Percentiles rank a stretch among this genome's conserved stretches.
Conservation (phyloP, 768 basidiomycete species). For the Tremella fuciformis region DNA sequence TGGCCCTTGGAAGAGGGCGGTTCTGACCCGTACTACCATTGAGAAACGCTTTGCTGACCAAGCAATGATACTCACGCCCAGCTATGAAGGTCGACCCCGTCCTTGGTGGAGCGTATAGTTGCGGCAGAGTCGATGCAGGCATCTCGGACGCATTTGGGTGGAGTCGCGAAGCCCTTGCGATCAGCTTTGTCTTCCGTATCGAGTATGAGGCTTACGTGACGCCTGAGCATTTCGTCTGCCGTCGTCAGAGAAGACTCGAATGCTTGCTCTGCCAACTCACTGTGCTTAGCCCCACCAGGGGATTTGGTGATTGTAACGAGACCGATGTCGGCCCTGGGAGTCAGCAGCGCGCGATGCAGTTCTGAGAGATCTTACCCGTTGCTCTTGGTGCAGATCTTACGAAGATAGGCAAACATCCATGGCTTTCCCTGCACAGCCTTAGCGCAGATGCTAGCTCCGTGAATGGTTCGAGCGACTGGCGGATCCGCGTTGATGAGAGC, state of each 20-base stretch:
- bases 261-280: neutral
- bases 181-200: too few species aligned
- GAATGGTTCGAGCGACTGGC: conserved; percentile 1
- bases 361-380: neutral
- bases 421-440: neutral
- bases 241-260: neutral
- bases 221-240: conserved; percentile 2
- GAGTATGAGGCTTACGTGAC: neutral
- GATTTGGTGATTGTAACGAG: conserved; percentile 6
- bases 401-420: neutral
- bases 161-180: neutral
- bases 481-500: conserved; percentile 1
- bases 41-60: too few species aligned
- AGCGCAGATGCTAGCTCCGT: neutral
- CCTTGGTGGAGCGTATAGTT: conserved; percentile 1
- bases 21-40: neutral
- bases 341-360: too few species aligned
- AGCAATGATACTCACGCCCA: neutral
- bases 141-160: conserved; percentile 1
- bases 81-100: conserved; percentile 2
- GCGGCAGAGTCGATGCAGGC: conserved; percentile 3
- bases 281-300: neutral
- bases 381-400: conserved; percentile 2
- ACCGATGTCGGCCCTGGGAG: neutral
- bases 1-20: neutral